Evolutionary conservation across 306 rosid genomes (phyloP), one percentile per base, ranked within the genome.

Genomic region (Sphenostylis stenocarpa): DNA sequence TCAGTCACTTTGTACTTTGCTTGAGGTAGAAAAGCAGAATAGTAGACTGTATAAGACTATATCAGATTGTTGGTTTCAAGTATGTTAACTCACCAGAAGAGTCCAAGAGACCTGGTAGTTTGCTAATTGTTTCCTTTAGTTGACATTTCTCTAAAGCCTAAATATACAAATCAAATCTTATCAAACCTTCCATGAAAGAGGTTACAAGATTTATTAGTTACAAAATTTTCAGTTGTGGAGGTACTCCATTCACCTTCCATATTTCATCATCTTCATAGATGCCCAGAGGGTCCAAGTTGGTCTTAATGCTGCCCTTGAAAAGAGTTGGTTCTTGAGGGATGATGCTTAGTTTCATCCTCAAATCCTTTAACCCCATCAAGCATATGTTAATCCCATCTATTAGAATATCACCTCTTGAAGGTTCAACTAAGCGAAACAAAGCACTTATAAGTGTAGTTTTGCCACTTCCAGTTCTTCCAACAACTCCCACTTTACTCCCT

Each of bases 251-350:
- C 41, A 60, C 66, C 66, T 60, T 60, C 66, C 41, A 60, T 29
- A 60, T 60, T 29, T 60, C 41, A 29, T 60, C 66, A 60, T 60
- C 66, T 0, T 60, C 66, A 16, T 60, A 60, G 21, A 60, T 7
- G 66, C 43, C 66, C 29, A 60, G 66, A 29, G 66, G 66, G 41
- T 60, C 66, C 66, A 60, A 29, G 66, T 60, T 60, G 12, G 66
- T 60, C 43, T 43, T 60, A 60, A 60, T 60, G 66, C 41, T 60
- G 12, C 66, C 66, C 66, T 60, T 60, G 41, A 60, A 60, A 60
- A 60, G 66, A 60, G 66, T 60, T 29, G 66, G 66, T 60, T 60
- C 66, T 60, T 60, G 66, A 60, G 66, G 66, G 43, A 60, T 60
- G 21, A 60, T 60, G 43, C 67, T 31, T 5, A 60, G 67, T 60